Evolutionary conservation across 768 basidiomycete genomes (phyloP).

Genomic region (Boletus rufocinnamomeus): DNA sequence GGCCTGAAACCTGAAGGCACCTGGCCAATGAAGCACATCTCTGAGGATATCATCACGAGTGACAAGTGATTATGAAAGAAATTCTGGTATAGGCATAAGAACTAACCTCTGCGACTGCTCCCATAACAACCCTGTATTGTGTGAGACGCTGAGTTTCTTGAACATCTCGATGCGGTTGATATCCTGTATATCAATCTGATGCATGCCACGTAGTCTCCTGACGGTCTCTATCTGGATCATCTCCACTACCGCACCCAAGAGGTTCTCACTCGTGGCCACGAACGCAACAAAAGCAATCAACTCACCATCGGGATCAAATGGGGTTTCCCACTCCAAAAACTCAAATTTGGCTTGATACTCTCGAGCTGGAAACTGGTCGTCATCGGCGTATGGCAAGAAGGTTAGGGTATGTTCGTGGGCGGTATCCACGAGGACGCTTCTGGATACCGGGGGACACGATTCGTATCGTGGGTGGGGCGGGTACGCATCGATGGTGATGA

Average conservation of each 20-base stretch:
- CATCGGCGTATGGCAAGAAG: constrained; percentile 54
- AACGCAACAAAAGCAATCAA: background rate
- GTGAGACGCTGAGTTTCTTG: constrained; percentile 21
- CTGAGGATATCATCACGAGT: constrained; percentile 23
- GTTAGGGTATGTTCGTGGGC: background rate
- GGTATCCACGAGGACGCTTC: constrained; percentile 28
- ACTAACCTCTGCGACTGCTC: constrained; percentile 44
- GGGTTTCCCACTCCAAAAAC: constrained; percentile 38
- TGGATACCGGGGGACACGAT: constrained; percentile 46
- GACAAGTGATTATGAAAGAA: background rate
- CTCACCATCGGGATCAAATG: constrained; percentile 54
- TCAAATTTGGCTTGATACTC: constrained; percentile 34
- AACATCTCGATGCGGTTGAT: constrained; percentile 40
- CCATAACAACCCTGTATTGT: constrained; percentile 44
- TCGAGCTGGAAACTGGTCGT: constrained; percentile 37
- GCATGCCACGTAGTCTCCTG: constrained; percentile 36
- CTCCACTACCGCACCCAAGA: constrained; percentile 39
- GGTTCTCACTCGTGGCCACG: background rate
- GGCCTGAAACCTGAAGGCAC: constrained; percentile 9
- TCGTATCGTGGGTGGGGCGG: constrained; percentile 41
- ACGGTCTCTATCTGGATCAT: constrained; percentile 49
- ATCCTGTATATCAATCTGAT: constrained; percentile 35
- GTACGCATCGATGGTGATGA: constrained; percentile 16
- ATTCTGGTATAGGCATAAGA: background rate
- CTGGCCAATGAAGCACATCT: constrained; percentile 43